phyloP scores from a whole-genome alignment of 164 flowering plant genomes.

The Stephania japonica region DNA sequence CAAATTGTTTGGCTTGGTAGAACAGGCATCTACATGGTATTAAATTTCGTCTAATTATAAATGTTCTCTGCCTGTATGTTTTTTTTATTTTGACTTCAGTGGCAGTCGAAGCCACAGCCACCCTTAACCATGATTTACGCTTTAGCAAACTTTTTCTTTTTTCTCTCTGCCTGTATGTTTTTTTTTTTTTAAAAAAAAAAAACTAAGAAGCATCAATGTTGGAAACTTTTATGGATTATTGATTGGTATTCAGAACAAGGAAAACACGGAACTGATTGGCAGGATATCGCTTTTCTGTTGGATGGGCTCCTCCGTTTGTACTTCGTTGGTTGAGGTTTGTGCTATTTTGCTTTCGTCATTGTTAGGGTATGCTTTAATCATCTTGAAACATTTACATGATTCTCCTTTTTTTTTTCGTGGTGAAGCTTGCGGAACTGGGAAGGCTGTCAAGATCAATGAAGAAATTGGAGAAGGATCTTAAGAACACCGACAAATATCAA shows the following conservation, averaged over 20 bases:
- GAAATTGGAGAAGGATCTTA: conserved; percentile 73
- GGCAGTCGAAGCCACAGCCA: too few species aligned
- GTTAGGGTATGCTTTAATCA: neutral
- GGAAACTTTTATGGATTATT: neutral
- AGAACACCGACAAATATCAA: conserved; percentile 45
- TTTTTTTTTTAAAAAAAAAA: neutral
- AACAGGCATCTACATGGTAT: conserved; percentile 88
- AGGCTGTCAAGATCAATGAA: conserved; percentile 85
- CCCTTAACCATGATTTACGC: too few species aligned
- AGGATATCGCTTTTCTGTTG: conserved; percentile 92
- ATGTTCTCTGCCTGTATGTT: neutral
- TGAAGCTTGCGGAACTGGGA: conserved; percentile 80
- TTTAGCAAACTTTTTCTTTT: too few species aligned
- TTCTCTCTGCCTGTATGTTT: neutral
- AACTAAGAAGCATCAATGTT: conserved; percentile 1
- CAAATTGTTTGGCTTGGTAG: conserved; percentile 98
- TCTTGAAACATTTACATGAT: neutral
- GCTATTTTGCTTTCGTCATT: neutral
- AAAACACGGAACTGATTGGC: conserved; percentile 75
- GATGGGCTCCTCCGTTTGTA: conserved; percentile 84
- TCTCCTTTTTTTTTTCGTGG: conserved; percentile 2
- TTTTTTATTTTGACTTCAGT: too few species aligned
- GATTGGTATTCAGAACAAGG: conserved; percentile 57
- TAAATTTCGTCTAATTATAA: neutral
- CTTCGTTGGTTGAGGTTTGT: conserved; percentile 78